Conservation (phyloP, 257 asterid genomes). For the Nyctanthes arbortristis region DNA sequence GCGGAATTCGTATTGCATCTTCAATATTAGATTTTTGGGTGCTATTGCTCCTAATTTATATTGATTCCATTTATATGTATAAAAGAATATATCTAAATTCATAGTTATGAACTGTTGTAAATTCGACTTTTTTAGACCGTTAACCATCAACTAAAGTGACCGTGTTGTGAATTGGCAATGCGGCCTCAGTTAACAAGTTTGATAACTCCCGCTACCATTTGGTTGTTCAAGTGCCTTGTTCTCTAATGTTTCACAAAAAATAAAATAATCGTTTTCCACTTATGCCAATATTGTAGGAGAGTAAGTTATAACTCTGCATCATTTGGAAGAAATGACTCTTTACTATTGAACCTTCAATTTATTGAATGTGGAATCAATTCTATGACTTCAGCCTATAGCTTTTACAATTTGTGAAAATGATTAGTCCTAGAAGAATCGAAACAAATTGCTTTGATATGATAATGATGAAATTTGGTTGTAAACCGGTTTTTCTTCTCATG, state of each 20-base stretch:
- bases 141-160: not conserved
- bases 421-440: not conserved
- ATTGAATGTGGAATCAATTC: not conserved
- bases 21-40: too few species aligned
- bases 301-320: not conserved
- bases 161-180: not conserved
- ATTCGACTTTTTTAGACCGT: not conserved
- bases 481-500: not conserved
- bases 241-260: too few species aligned
- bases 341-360: too few species aligned
- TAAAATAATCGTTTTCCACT: not conserved
- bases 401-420: not conserved
- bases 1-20: not conserved
- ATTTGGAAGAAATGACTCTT: not conserved
- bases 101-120: too few species aligned
- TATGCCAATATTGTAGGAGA: not conserved
- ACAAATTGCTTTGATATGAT: not conserved
- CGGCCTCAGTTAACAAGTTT: not conserved
- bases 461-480: not conserved
- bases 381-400: not conserved
- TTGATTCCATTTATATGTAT: too few species aligned
- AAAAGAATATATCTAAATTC: too few species aligned
- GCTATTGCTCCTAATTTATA: not conserved
- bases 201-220: not conserved
- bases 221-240: not conserved